Evolutionary conservation across 306 rosid genomes (phyloP), one percentile per base, ranked within the genome.

Genomic region (Citrullus colocynthis): DNA sequence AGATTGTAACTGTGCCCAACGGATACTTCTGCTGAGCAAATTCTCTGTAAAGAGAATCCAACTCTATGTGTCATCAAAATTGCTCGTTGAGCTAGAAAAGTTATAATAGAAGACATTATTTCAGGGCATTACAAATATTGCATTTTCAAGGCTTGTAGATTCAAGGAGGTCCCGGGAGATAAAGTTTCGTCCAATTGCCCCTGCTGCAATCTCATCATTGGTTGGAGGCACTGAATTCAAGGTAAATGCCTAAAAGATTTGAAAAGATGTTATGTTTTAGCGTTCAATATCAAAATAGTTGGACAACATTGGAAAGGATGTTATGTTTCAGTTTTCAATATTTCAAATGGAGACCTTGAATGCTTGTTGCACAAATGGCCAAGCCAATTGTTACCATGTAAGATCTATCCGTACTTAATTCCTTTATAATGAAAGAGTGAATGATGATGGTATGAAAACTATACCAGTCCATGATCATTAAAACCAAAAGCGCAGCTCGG

Each of bases 401-500:
- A 63, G 71, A 64, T 64, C 6, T 65, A 37, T 37, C 7, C 11
- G 16, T 65, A 13, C 13, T 16, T 12, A 66, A 42, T 42, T 69
- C 18, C 6, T 69, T 42, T n/a, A 24, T 6, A 17, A 36, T 64
- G 36, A 12, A 60, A 12, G 11, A 16, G 17, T 63, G 45, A 71
- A 48, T 71, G 57, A 32, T 66, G 41, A 77, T 61, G 51, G 64
- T 39, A 28, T 48, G 28, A 49, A 30, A 49, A 51, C 10, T 54
- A 82, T 86, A 91, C 98, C 79, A 89, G 77, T 79, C 98, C 96
- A 82, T 86, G 87, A 62, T 78, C 85, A 77, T 93, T 91, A 85
- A 88, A 85, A 77, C 90, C 92, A 18, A 86, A 88, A 24, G 92
- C 97, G 81, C 93, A 86, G 80, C 90, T 95, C 67, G 98, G 99